Conservation (phyloP, 2,329 filamentous ascomycete species). For the Colletotrichum incanum region DNA sequence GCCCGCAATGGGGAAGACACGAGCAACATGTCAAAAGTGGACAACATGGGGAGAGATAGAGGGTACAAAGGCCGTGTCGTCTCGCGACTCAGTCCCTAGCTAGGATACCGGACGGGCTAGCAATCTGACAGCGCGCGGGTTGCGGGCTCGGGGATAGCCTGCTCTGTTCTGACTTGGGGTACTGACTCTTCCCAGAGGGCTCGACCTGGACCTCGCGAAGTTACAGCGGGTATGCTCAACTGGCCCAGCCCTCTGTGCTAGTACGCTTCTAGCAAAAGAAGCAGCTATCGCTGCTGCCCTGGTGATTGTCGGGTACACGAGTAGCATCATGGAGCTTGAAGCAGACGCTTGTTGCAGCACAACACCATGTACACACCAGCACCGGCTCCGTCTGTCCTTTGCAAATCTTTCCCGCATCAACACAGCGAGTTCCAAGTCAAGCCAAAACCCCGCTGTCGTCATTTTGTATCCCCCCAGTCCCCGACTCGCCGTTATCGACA, state of each 20-base stretch:
- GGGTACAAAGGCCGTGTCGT: slow-evolving; percentile 14
- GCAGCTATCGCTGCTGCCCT: neutral
- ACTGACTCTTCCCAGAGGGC: neutral
- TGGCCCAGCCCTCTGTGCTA: neutral
- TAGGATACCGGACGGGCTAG: neutral
- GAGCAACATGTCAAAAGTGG: slow-evolving; percentile 25
- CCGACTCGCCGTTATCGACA: slow-evolving; percentile 2
- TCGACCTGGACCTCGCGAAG: neutral
- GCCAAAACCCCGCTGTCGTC: slow-evolving; percentile 18
- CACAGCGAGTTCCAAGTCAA: neutral
- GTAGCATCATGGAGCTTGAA: neutral
- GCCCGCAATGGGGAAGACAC: slow-evolving; percentile 26
- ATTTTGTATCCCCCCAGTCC: neutral
- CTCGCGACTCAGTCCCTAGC: slow-evolving; percentile 26
- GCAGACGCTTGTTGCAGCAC: neutral
- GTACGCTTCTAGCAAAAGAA: neutral
- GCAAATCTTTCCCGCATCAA: neutral
- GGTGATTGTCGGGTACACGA: neutral
- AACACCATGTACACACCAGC: neutral
- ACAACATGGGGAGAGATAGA: slow-evolving; percentile 7
- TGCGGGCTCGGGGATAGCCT: slow-evolving; percentile 20
- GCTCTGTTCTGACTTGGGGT: neutral
- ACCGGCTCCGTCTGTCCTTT: neutral
- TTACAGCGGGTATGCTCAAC: slow-evolving; percentile 2
- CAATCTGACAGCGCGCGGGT: neutral